phyloP scores from a whole-genome alignment of 257 asterid species.

The Ophiorrhiza pumila region DNA sequence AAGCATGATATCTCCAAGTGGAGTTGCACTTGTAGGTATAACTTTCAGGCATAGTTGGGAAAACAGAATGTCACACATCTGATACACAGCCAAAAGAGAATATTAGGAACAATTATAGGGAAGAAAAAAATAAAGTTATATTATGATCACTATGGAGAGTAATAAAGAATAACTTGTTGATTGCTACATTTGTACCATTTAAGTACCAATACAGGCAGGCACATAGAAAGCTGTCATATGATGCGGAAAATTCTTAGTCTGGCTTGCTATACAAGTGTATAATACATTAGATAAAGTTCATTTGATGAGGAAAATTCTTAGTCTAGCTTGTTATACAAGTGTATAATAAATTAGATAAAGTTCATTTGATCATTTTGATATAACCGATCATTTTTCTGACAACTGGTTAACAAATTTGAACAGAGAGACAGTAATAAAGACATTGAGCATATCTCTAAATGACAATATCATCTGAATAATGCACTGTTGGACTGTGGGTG shows the following conservation, averaged over 20 bases:
- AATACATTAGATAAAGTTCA: not conserved
- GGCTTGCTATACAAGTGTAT: too few species aligned
- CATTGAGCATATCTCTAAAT: too few species aligned
- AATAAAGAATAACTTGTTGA: not conserved
- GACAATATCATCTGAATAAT: not conserved
- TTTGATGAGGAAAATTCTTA: not conserved
- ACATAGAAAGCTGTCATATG: not conserved
- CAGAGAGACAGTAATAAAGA: not conserved
- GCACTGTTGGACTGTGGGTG: not conserved
- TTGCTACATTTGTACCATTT: not conserved
- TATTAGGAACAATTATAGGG: conserved; percentile 1
- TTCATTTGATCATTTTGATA: not conserved
- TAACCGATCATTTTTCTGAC: not conserved
- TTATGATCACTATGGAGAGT: not conserved
- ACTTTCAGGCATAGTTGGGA: conserved; percentile 97
- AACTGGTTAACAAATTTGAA: not conserved
- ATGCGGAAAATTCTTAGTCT: not conserved
- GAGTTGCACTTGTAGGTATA: conserved; percentile 36
- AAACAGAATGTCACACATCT: conserved; percentile 96
- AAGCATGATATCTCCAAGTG: conserved; percentile 49
- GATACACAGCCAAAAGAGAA: conserved; percentile 30
- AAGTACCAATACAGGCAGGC: not conserved
- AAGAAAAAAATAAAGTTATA: not conserved
- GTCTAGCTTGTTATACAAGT: not conserved
- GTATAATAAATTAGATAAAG: not conserved